These are phyloP conservation scores for Intubia oerlemansii DNA, from an alignment of 2,329 filamentous ascomycete genomes.

Conservation along the genomic window DNA sequence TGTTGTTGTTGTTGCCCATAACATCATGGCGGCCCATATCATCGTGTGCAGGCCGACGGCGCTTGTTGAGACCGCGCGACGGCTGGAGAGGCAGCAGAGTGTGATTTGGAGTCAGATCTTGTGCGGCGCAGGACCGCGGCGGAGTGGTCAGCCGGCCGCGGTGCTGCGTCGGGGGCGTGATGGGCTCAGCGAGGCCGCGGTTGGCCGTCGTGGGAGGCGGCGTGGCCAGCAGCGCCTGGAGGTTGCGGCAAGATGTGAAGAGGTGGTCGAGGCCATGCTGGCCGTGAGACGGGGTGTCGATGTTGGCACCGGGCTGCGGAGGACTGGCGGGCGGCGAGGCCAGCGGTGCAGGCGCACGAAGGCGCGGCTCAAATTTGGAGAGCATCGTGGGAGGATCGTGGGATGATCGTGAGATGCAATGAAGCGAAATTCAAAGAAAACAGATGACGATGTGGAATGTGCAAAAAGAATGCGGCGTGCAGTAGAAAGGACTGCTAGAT, in stretches of 20 bases:
- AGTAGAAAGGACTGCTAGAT: too few relatives aligned
- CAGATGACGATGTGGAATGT: too few relatives aligned
- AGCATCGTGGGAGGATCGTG: conserved; percentile 6
- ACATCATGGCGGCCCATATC: conserved; percentile 20
- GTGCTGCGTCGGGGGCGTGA: too few relatives aligned
- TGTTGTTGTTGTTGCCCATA: conserved; percentile 22
- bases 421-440: neutral
- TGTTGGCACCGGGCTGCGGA: conserved; percentile 21
- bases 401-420: too few relatives aligned
- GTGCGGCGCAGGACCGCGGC: too few relatives aligned
- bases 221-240: conserved; percentile 33
- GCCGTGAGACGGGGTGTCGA: too few relatives aligned
- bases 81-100: conserved; percentile 3
- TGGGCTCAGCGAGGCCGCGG: conserved; percentile 10
- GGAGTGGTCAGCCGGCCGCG: too few relatives aligned
- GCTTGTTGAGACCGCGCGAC: conserved; percentile 29
- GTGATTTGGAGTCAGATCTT: too few relatives aligned
- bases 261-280: conserved; percentile 33
- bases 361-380: neutral
- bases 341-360: conserved; percentile 16
- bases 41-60: conserved; percentile 25
- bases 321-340: conserved; percentile 38
- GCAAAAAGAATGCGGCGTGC: too few relatives aligned
- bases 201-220: conserved; percentile 7
- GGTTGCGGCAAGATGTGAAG: conserved; percentile 35